phyloP scores from a whole-genome alignment of 169 alveolate genomes.

The Plasmodium billcollinsi region DNA sequence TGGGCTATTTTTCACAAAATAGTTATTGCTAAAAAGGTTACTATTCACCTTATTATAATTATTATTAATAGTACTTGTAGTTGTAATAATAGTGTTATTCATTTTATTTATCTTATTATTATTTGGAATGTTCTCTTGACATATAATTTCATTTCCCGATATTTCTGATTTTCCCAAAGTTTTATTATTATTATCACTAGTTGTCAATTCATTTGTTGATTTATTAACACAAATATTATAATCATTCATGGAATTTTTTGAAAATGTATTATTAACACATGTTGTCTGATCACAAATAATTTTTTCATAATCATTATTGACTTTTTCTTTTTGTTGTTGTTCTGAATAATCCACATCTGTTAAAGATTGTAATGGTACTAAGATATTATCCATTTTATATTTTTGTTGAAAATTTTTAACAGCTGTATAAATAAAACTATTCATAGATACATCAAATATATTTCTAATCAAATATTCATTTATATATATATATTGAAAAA shows the following conservation, averaged over 20 bases:
- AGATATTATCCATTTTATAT: conserved; percentile 6
- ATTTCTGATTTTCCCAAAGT: not conserved
- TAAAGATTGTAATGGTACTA: too few relatives aligned
- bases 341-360: too few relatives aligned
- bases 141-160: not conserved
- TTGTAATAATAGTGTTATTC: not conserved
- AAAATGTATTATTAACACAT: not conserved
- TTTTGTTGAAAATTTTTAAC: conserved; percentile 43
- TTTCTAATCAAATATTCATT: conserved; percentile 64
- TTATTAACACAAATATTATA: too few relatives aligned
- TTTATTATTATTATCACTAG: not conserved
- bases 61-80: not conserved
- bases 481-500: conserved; percentile 59
- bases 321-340: not conserved
- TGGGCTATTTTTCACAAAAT: not conserved
- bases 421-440: conserved; percentile 33
- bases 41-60: not conserved
- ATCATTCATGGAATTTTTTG: not conserved
- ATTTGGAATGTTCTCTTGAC: not conserved
- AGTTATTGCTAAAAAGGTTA: not conserved
- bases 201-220: not conserved
- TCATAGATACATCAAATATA: conserved; percentile 42
- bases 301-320: not conserved
- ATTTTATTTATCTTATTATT: not conserved
- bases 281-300: not conserved